phyloP scores from a whole-genome alignment of 2,329 filamentous ascomycete species.

The Arthrobotrys iridis region DNA sequence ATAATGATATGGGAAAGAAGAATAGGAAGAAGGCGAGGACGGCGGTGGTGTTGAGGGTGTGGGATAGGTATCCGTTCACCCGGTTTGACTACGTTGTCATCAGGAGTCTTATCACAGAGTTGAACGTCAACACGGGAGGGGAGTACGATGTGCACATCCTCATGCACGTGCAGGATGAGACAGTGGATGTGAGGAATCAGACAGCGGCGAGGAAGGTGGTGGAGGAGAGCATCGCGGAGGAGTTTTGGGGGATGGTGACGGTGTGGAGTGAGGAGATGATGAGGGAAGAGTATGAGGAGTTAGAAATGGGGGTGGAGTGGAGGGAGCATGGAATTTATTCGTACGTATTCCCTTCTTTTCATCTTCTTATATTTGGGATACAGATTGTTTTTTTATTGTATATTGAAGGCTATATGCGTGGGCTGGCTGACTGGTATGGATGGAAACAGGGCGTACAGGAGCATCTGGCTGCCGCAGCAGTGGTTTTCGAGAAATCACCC shows the following conservation, averaged over 20 bases:
- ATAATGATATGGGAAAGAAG: constrained; percentile 52
- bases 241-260: constrained; percentile 88
- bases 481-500: constrained; percentile 89
- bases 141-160: constrained; percentile 88
- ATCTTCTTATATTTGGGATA: no score
- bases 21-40: constrained; percentile 66
- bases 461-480: constrained; percentile 92
- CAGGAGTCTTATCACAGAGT: constrained; percentile 83
- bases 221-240: constrained; percentile 75
- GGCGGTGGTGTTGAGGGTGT: constrained; percentile 82
- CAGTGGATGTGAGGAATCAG: constrained; percentile 80
- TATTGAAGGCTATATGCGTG: not conserved
- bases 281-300: constrained; percentile 87
- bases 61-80: constrained; percentile 81
- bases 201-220: constrained; percentile 72
- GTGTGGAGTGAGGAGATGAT: constrained; percentile 96
- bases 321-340: constrained; percentile 83
- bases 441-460: constrained; percentile 75
- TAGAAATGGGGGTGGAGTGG: constrained; percentile 78
- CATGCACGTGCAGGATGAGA: constrained; percentile 82
- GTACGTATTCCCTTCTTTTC: no score
- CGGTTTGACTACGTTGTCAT: constrained; percentile 83
- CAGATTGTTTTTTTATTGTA: not conserved
- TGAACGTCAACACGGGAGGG: constrained; percentile 80
- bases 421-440: not conserved